Evolutionary conservation across 768 basidiomycete species (phyloP).

Genomic region (Tylopilus subfusipes): DNA sequence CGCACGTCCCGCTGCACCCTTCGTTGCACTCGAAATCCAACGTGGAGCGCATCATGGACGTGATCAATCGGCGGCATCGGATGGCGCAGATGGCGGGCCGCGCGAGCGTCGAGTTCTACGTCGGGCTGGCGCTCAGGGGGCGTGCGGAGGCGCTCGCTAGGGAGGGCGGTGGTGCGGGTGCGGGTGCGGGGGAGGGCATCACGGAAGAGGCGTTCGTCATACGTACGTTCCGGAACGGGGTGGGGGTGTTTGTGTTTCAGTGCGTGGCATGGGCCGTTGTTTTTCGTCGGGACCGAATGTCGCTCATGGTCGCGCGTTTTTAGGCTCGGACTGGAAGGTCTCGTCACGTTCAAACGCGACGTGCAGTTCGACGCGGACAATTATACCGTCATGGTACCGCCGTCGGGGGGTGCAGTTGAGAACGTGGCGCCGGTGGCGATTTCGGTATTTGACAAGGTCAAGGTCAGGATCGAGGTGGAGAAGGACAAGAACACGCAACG

Average conservation of each 20-base stretch:
- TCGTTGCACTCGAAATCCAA: conserved; percentile 84
- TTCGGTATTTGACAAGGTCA: conserved; percentile 91
- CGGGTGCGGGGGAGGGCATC: conserved; percentile 37
- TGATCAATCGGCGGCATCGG: conserved; percentile 88
- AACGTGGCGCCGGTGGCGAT: conserved; percentile 50
- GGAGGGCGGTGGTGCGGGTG: conserved; percentile 24
- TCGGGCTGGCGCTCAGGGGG: conserved; percentile 84
- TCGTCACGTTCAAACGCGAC: conserved; percentile 91
- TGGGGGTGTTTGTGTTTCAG: conserved; percentile 96
- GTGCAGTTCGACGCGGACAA: conserved; percentile 89
- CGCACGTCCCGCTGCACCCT: conserved; percentile 76
- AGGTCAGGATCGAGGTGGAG: conserved; percentile 86
- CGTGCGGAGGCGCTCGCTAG: conserved; percentile 41
- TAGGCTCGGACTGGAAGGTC: conserved; percentile 90
- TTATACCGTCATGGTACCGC: conserved; percentile 75
- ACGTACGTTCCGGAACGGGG: conserved; percentile 87
- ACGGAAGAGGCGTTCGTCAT: conserved; percentile 90
- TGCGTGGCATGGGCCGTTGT: conserved; percentile 37
- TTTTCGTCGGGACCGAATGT: neutral
- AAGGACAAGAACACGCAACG: conserved; percentile 93
- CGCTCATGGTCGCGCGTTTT: neutral
- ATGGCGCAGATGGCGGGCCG: conserved; percentile 98
- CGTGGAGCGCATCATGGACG: conserved; percentile 81
- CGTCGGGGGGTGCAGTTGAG: conserved; percentile 4
- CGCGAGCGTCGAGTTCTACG: conserved; percentile 97